Evolutionary conservation across 1,284 basidiomycete genomes (phyloP), one percentile per base, ranked within the genome.

Genomic region (Amylostereum areolatum): DNA sequence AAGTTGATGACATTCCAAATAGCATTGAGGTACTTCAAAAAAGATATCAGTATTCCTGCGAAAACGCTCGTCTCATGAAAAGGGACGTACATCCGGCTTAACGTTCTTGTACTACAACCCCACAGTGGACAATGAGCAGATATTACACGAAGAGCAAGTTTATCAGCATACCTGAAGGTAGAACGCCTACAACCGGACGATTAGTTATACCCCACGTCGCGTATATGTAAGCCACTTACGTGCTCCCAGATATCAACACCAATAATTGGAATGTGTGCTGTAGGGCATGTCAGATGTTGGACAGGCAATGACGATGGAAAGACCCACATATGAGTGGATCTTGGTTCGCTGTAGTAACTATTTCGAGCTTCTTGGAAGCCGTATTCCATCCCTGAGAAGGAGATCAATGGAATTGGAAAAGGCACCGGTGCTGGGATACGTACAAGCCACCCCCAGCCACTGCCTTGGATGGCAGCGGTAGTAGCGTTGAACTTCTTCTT

Each of bases 181-280:
- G 66, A 86, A 88, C 10, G 85, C 81, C 81, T 81, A 50, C 5
- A 47, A 52, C 49, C 7, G 32, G 35, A 60, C 10, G 56, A 43
- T 39, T 35, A 53, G 57, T 25, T 44, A 48, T 41, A 51, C 50
- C 39, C 30, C 46, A 30, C 27, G 41, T 12, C 39, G 28, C 51
- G 45, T 36, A 52, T 18, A 29, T 5, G 25, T 30, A 11, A 47
- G 5, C 39, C 3, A 74, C 81, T 43, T 61, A 83, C 89, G 69
- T 93, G 91, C 68, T 92, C 90, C 95, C 97, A 98, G 63, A 97
- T 90, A 70, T 99, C 97, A 58, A 98, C 85, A 52, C 96, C 97
- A 63, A 99, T 83, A 64, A 99, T 85, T 35, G 96, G 94, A 33
- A 80, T 76, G 70, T 95, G 91, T 3, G 82, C 84, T 89, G 53